These are phyloP conservation scores for Hypoxylon sp. DNA, from an alignment of 2,329 filamentous ascomycete species.

Conservation along the genomic window DNA sequence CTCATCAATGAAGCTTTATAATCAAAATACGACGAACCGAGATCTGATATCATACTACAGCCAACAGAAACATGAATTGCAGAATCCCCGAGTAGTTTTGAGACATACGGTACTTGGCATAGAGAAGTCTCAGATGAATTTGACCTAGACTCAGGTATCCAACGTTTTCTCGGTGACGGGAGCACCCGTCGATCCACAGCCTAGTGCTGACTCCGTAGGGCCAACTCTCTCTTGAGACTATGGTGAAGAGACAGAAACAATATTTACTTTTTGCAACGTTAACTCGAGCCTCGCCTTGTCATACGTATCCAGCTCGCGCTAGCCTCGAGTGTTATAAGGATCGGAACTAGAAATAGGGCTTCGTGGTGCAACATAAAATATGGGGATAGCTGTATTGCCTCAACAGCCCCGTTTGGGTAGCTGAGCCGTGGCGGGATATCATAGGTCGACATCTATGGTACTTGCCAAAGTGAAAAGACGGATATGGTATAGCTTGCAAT, in stretches of 20 bases:
- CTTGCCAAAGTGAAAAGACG: conserved; percentile 21
- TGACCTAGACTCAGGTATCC: conserved; percentile 10
- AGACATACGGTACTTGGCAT: conserved; percentile 35
- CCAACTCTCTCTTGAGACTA: not conserved
- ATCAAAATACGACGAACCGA: conserved; percentile 26
- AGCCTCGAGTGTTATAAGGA: not conserved
- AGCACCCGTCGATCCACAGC: conserved; percentile 29
- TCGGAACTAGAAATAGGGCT: conserved; percentile 20
- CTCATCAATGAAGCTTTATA: conserved; percentile 11
- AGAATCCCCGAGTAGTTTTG: conserved; percentile 19
- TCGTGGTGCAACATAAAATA: conserved; percentile 25
- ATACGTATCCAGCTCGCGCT: not conserved
- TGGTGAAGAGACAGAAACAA: conserved; percentile 1
- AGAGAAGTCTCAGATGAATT: conserved; percentile 26
- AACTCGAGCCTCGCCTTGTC: not conserved
- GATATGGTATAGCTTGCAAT: conserved; percentile 32
- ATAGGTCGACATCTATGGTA: conserved; percentile 24
- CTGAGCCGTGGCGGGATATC: conserved; percentile 34
- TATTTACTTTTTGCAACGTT: not conserved
- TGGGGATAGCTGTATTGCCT: conserved; percentile 33
- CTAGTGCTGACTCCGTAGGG: conserved; percentile 30
- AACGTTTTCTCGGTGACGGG: conserved; percentile 31
- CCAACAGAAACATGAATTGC: conserved; percentile 13
- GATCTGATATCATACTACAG: conserved; percentile 6
- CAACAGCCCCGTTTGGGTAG: conserved; percentile 37